Evolutionary conservation across 306 rosid species (phyloP).

Genomic region (Hylodesmum podocarpum): DNA sequence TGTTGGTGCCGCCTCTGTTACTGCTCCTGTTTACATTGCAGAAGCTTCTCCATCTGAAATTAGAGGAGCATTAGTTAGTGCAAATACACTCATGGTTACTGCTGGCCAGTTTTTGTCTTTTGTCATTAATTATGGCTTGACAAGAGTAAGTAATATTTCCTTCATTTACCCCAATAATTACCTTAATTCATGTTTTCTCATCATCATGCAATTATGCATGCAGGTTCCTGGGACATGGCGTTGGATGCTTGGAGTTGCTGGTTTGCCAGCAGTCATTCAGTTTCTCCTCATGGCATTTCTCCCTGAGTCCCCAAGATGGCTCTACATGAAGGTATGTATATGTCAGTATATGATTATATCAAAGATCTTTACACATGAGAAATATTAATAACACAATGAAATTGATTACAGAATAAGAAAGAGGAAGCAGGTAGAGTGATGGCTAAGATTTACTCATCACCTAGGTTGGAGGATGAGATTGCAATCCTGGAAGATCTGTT

Average conservation of each 20-base stretch:
- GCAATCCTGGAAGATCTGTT: constrained; percentile 41
- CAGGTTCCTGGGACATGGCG: constrained; percentile 86
- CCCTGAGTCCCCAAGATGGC: constrained; percentile 91
- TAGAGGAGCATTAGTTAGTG: constrained; percentile 71
- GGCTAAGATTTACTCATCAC: constrained; percentile 52
- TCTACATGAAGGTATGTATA: constrained; percentile 64
- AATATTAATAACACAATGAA: no score
- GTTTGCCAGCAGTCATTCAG: constrained; percentile 66
- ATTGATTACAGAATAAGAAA: constrained; percentile 55
- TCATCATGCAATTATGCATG: no score
- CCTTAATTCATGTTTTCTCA: not conserved
- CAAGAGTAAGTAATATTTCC: constrained; percentile 36
- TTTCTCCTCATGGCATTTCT: constrained; percentile 52
- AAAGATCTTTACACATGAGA: no score
- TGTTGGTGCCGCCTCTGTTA: constrained; percentile 65
- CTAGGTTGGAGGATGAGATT: constrained; percentile 64
- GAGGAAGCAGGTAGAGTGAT: constrained; percentile 57
- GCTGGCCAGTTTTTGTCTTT: constrained; percentile 72
- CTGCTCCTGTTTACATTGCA: constrained; percentile 80
- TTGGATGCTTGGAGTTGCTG: constrained; percentile 82
- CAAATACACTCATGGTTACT: constrained; percentile 65
- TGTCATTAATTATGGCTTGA: constrained; percentile 60
- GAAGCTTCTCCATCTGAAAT: constrained; percentile 80
- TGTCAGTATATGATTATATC: no score
- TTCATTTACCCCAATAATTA: not conserved